Conservation (phyloP, 495 filamentous ascomycete species). For the Aspergillus diversus region DNA sequence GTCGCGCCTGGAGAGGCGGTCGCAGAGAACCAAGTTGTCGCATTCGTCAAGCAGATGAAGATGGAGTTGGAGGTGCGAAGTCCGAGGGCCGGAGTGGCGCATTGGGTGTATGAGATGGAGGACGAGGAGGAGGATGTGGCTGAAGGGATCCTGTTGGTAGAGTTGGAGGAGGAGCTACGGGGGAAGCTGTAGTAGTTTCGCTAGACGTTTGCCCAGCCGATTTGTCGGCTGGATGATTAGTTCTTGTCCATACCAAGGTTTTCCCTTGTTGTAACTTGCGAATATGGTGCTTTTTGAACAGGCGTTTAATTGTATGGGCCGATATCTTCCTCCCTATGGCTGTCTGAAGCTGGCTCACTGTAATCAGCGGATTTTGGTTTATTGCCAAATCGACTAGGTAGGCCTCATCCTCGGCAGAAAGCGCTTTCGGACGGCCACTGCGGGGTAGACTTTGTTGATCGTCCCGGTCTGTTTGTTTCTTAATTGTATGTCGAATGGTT, state of each 20-base stretch:
- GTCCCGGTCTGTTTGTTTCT: not conserved
- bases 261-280: no score
- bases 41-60: conserved; percentile 69
- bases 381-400: no score
- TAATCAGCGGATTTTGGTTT: no score
- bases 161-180: conserved; percentile 48
- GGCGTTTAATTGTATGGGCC: no score
- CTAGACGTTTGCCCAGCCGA: not conserved
- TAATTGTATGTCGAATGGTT: not conserved
- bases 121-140: conserved; percentile 62
- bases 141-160: conserved; percentile 58
- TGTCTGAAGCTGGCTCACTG: no score
- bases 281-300: no score
- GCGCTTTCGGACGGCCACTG: not conserved
- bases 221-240: no score
- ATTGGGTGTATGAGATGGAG: conserved; percentile 60
- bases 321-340: no score
- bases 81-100: conserved; percentile 49
- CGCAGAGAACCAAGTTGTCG: conserved; percentile 57
- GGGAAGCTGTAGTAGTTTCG: conserved; percentile 32
- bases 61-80: conserved; percentile 66
- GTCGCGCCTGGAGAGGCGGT: conserved; percentile 58
- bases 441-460: conserved; percentile 3
- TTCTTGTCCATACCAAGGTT: no score
- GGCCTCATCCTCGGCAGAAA: no score